A percentile compares a stretch with the other conserved stretches of the same genome.
These are phyloP conservation scores for Paramecium primaurelia DNA, from an alignment of 73 alveolate genomes.

Conservation along the genomic window DNA sequence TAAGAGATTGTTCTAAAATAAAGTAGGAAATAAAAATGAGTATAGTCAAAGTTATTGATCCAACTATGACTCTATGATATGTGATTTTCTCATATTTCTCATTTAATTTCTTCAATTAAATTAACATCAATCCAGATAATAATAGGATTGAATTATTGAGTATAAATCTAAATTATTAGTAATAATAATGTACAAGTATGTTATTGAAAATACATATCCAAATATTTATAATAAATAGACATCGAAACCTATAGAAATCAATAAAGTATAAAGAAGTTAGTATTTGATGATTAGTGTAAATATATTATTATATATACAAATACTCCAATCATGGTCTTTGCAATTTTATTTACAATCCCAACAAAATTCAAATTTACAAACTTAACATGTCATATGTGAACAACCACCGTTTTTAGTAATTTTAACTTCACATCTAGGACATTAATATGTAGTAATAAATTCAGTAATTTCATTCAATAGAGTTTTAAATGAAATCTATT, in stretches of 20 bases:
- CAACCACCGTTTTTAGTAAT: conserved; percentile 45
- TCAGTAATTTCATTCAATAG: not conserved
- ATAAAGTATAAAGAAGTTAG: not conserved
- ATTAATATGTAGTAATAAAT: conserved; percentile 5
- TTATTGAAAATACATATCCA: not conserved
- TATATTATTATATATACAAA: conserved; percentile 20
- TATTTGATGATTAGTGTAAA: not conserved
- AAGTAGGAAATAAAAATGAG: not conserved
- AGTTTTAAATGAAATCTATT: not conserved
- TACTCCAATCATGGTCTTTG: conserved; percentile 45
- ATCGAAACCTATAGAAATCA: not conserved
- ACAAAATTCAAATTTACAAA: conserved; percentile 39
- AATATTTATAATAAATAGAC: not conserved
- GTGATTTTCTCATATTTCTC: not conserved
- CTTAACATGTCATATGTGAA: conserved; percentile 30
- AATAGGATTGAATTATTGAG: not conserved
- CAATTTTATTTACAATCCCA: conserved; percentile 48
- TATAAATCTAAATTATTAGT: not conserved
- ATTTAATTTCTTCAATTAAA: not conserved
- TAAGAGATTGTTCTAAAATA: not conserved
- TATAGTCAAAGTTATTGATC: not conserved
- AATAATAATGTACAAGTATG: not conserved
- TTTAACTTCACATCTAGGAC: not conserved
- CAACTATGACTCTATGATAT: not conserved
- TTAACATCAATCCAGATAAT: not conserved